Base-by-base conservation (phyloP, 371 early-diverging fungal genomes). In the Rhizoclosmatium hyalinum region DNA sequence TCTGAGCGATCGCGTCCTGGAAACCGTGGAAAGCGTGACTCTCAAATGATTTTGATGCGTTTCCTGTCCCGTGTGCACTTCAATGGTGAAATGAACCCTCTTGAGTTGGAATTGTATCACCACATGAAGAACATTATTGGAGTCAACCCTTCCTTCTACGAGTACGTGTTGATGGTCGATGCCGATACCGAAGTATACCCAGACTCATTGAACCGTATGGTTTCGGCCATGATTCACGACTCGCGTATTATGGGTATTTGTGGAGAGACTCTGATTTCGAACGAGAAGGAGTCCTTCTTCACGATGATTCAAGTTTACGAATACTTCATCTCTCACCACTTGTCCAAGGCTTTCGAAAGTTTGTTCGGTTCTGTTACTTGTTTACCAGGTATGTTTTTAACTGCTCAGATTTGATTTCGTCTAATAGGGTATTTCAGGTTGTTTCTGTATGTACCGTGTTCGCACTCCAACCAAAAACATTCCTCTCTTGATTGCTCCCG, bases 21-120 rank as follows among this genome's bases (percentile, higher is more conserved):
- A 39, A 98, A 99, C 79, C 90, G 99, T 74, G 99, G 99, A 75
- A 99, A 99, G 82, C 92, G 99, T 71, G 99, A 99, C 85, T 96
- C 96, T 17, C 99, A 99, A 83, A 93, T 99, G 65, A 92, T 99
- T 73, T 87, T 98, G 55, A 99, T 99, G 99, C 90, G 92, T 66
- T 99, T 79, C 54, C 68, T 79, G 80, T 94, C 94, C 85, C 95
- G 95, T 83, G 94, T 99, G 8, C 96, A 98, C 81, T 97, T 95
- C 84, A 93, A 96, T 76, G 68, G 75, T 53, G 84, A 83, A 75
- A 92, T 97, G 93, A 87, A 91, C 17, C 95, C 95, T 1, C 83
- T 96, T 68, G 98, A 98, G 74, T 84, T 93, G 24, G 97, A 96
- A 68, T 87, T 97, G 17, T 96, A 92, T 83, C 92, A 92, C 75